Evolutionary conservation across 1,284 basidiomycete genomes (phyloP).

Genomic region (Gymnopus androsaceus): DNA sequence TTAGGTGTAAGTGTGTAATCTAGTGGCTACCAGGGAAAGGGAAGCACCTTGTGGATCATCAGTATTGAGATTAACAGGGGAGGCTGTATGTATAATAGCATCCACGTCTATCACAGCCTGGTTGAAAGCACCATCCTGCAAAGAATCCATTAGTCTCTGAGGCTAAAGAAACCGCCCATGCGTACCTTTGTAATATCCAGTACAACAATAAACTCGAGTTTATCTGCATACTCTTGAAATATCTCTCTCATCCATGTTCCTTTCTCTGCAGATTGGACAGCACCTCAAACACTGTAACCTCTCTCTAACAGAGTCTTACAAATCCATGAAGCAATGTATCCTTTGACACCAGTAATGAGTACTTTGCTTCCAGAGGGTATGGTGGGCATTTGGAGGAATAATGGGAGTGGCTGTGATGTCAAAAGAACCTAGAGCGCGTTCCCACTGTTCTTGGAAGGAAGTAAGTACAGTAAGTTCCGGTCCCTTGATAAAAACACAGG

Average conservation of each 20-base stretch:
- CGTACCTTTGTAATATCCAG: conserved; percentile 45
- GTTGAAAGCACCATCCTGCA: conserved; percentile 57
- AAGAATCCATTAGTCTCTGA: neutral
- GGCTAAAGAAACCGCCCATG: neutral
- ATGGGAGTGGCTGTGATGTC: too few species aligned
- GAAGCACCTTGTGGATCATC: conserved; percentile 40
- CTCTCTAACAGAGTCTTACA: conserved; percentile 33
- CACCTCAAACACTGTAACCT: conserved; percentile 48
- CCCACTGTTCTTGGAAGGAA: too few species aligned
- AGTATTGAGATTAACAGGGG: conserved; percentile 40
- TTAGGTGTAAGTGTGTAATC: neutral
- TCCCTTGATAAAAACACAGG: too few species aligned
- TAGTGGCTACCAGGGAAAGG: neutral
- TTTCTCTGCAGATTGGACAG: conserved; percentile 46
- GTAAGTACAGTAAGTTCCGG: too few species aligned
- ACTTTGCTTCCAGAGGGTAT: conserved; percentile 37
- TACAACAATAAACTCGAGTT: conserved; percentile 45
- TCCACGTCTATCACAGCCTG: conserved; percentile 66
- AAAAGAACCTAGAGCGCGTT: too few species aligned
- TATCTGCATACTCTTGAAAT: conserved; percentile 35
- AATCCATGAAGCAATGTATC: conserved; percentile 41
- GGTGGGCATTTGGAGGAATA: conserved; percentile 14
- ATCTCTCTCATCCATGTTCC: conserved; percentile 43
- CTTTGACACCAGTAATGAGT: conserved; percentile 41
- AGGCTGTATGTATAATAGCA: conserved; percentile 56